phyloP scores from a whole-genome alignment of 371 early-diverging fungal species.

The Caulochytrium protostelioides region DNA sequence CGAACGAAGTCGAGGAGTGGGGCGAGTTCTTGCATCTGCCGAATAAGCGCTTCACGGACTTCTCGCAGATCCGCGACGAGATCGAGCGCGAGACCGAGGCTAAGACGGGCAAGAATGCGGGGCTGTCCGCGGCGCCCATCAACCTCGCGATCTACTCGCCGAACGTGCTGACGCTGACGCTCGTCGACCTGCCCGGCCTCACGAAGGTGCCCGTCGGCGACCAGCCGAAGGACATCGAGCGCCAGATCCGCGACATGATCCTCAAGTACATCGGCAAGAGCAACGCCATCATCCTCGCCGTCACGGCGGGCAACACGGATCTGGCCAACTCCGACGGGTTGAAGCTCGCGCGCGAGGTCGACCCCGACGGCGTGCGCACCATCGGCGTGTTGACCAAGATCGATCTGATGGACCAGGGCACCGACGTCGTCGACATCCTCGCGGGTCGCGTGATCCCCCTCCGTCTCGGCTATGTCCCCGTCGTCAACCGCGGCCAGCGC shows the following conservation, averaged over 20 bases:
- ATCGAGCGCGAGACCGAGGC: constrained; percentile 77
- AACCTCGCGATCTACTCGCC: constrained; percentile 86
- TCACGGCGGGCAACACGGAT: constrained; percentile 94
- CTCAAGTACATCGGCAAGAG: constrained; percentile 81
- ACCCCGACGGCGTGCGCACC: constrained; percentile 92
- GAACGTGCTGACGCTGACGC: constrained; percentile 85
- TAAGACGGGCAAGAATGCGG: constrained; percentile 54
- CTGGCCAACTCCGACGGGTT: constrained; percentile 97
- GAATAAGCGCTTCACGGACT: constrained; percentile 73
- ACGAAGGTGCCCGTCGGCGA: constrained; percentile 95
- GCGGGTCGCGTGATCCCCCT: constrained; percentile 90
- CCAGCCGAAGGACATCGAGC: constrained; percentile 97
- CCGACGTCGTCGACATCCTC: constrained; percentile 95
- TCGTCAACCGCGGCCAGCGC: constrained; percentile 89
- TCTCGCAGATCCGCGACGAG: constrained; percentile 82
- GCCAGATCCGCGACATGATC: constrained; percentile 90
- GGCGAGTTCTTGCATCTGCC: constrained; percentile 91
- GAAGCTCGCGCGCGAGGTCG: constrained; percentile 86
- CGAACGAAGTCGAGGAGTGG: constrained; percentile 68
- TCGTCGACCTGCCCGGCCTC: constrained; percentile 96
- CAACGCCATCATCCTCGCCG: constrained; percentile 92
- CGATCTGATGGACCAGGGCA: constrained; percentile 99
- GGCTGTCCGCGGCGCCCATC: constrained; percentile 83
- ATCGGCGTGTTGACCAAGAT: constrained; percentile 98
- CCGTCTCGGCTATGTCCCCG: constrained; percentile 77